Conservation (phyloP, 139 green algal species). For the Chlorella sp. region DNA sequence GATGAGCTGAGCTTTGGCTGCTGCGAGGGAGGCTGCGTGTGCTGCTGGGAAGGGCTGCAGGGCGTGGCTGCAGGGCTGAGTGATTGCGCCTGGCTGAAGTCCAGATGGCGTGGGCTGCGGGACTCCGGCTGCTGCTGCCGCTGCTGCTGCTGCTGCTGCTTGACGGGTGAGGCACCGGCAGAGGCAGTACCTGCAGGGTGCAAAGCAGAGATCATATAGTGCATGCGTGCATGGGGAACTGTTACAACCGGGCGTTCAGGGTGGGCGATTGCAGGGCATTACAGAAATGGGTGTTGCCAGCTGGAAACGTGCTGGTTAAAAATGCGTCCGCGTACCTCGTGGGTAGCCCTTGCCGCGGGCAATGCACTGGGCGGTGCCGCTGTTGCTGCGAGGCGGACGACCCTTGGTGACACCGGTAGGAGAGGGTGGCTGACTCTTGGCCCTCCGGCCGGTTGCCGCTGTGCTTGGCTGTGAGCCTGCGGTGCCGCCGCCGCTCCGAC, state of each 20-base stretch:
- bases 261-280: too few species aligned
- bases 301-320: too few species aligned
- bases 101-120: too few species aligned
- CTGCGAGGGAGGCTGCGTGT: not conserved
- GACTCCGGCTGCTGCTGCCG: not conserved
- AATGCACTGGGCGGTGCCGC: not conserved
- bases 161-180: not conserved
- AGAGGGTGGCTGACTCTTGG: conserved; percentile 1
- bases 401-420: conserved; percentile 13
- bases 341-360: not conserved
- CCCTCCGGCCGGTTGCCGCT: not conserved
- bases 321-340: not conserved
- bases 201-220: not conserved
- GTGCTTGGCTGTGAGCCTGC: not conserved
- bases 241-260: too few species aligned
- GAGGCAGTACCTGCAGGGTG: not conserved
- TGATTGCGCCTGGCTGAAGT: too few species aligned
- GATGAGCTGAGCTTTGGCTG: not conserved
- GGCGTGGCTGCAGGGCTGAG: not conserved
- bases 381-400: not conserved
- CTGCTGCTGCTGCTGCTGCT: not conserved
- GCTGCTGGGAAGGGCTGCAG: not conserved
- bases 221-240: too few species aligned
- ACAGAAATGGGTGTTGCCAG: too few species aligned
- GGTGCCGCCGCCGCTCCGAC: not conserved